phyloP scores from a whole-genome alignment of 2,329 filamentous ascomycete species.

The Leptographium galeiforme region DNA sequence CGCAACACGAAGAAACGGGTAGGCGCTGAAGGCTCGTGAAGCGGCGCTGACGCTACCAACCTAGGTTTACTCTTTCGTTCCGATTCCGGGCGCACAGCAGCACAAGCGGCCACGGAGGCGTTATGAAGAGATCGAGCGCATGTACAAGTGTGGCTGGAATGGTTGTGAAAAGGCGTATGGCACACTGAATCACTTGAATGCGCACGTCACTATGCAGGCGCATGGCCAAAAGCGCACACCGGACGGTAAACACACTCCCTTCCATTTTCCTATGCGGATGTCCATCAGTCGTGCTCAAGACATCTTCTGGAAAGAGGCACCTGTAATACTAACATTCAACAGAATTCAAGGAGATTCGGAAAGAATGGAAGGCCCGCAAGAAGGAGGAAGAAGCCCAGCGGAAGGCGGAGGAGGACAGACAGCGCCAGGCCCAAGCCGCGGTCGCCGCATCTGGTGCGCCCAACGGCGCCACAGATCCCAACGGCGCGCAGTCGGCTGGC shows the following conservation, averaged over 20 bases:
- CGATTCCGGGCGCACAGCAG: slow-evolving; percentile 91
- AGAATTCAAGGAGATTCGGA: slow-evolving; percentile 91
- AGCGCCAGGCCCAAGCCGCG: slow-evolving; percentile 35
- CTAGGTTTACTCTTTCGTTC: slow-evolving; percentile 97
- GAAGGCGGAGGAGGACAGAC: slow-evolving; percentile 83
- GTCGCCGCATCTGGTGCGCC: slow-evolving; percentile 41
- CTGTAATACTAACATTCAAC: slow-evolving; percentile 5
- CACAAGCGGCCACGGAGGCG: slow-evolving; percentile 87
- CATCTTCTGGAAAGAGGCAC: neutral
- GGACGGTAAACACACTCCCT: slow-evolving; percentile 59
- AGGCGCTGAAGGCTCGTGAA: neutral
- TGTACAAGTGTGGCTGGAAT: slow-evolving; percentile 99
- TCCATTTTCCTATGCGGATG: too few relatives aligned
- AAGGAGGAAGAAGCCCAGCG: slow-evolving; percentile 91
- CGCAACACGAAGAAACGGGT: neutral
- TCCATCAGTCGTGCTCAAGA: neutral
- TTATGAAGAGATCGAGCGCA: slow-evolving; percentile 97
- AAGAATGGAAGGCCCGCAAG: slow-evolving; percentile 98
- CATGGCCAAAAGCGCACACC: slow-evolving; percentile 90
- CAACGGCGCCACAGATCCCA: slow-evolving; percentile 36
- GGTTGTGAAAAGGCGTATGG: slow-evolving; percentile 98
- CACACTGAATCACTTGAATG: slow-evolving; percentile 92
- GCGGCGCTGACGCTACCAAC: slow-evolving; percentile 8
- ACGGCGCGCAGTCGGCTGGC: slow-evolving; percentile 31
- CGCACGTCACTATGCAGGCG: slow-evolving; percentile 97